phyloP scores from a whole-genome alignment of 352 stramenopile genomes.

The Globisporangium sylvaticum region DNA sequence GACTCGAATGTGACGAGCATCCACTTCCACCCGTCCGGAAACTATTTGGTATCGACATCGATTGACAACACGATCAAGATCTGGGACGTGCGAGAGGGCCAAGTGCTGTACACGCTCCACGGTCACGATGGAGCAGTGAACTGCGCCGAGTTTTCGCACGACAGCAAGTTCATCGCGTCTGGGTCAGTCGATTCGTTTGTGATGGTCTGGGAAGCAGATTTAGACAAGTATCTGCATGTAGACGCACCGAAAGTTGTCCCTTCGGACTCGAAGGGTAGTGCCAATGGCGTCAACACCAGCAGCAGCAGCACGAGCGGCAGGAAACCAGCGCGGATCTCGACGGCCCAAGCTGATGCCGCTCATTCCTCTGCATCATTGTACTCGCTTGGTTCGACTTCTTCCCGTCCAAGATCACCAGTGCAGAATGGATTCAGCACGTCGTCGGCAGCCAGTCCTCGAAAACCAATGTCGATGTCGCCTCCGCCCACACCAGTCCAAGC shows the following conservation, averaged over 20 bases:
- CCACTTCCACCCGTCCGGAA: slow-evolving; percentile 87
- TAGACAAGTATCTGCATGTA: slow-evolving; percentile 73
- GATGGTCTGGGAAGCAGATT: slow-evolving; percentile 82
- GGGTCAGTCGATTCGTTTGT: slow-evolving; percentile 76
- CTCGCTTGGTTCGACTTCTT: neutral
- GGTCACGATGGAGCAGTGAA: slow-evolving; percentile 78
- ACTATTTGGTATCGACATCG: slow-evolving; percentile 89
- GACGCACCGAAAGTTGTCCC: slow-evolving; percentile 25
- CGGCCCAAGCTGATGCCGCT: neutral
- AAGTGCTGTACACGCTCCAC: slow-evolving; percentile 91
- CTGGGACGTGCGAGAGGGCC: slow-evolving; percentile 91
- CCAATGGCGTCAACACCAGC: slow-evolving; percentile 3
- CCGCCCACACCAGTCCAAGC: slow-evolving; percentile 35
- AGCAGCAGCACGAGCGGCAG: neutral
- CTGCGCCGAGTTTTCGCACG: slow-evolving; percentile 62
- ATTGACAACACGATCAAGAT: slow-evolving; percentile 89
- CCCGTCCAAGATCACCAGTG: neutral
- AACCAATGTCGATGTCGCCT: slow-evolving; percentile 16
- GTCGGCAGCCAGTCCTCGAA: neutral
- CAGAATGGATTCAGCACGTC: neutral
- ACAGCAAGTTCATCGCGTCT: slow-evolving; percentile 64
- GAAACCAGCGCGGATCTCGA: slow-evolving; percentile 6
- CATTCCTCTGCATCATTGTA: neutral
- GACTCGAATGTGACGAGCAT: slow-evolving; percentile 72
- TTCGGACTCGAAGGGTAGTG: neutral